These are phyloP conservation scores for Eimeria acervulina DNA, from an alignment of 169 alveolate species.

Conservation along the genomic window DNA sequence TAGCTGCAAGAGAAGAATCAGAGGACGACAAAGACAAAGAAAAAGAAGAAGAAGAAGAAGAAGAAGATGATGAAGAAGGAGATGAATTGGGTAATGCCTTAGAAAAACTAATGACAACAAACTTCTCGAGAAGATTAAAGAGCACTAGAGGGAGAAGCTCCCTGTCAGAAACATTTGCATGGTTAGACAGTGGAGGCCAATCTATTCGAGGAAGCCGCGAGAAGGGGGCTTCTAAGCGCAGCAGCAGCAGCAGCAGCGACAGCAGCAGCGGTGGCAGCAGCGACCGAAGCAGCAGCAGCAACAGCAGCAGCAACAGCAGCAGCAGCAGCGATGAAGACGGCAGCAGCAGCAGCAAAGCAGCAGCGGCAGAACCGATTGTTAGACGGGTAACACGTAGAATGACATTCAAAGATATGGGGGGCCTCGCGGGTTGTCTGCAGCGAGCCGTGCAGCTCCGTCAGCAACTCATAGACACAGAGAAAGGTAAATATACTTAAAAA, in stretches of 20 bases:
- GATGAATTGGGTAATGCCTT: constrained; percentile 40
- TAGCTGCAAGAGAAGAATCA: no score
- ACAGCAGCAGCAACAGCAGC: background rate
- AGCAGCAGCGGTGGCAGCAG: background rate
- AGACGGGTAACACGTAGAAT: constrained; percentile 35
- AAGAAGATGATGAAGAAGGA: background rate
- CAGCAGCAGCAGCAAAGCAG: background rate
- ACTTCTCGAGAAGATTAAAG: background rate
- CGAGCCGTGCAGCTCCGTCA: constrained; percentile 23
- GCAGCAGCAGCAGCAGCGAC: no score
- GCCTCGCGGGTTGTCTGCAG: constrained; percentile 74
- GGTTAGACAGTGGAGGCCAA: background rate
- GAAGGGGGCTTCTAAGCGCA: no score
- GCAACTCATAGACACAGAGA: constrained; percentile 20
- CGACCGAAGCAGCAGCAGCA: background rate
- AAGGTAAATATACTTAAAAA: background rate
- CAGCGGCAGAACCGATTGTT: constrained; percentile 34
- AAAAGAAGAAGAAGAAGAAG: background rate
- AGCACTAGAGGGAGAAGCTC: background rate
- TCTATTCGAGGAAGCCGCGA: background rate
- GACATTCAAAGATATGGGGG: constrained; percentile 73
- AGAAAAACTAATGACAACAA: constrained; percentile 19
- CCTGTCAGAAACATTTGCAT: background rate
- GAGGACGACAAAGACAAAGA: no score
- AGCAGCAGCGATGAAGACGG: no score